These are phyloP conservation scores for Aureobasidium sp. DNA, from an alignment of 2,329 filamentous ascomycete genomes.

Conservation along the genomic window DNA sequence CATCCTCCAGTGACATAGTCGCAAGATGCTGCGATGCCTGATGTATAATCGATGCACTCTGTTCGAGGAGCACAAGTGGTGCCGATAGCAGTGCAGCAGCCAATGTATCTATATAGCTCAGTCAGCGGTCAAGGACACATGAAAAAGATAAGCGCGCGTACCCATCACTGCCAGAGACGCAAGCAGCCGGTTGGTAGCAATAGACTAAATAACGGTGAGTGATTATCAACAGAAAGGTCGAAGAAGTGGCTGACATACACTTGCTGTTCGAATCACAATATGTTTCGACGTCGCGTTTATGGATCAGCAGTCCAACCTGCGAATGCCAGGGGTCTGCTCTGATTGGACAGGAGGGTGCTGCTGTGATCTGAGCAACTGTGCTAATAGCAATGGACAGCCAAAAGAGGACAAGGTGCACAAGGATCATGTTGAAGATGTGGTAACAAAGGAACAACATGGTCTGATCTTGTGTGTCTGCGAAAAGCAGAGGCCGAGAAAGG, in stretches of 20 bases:
- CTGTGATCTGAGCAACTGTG: neutral
- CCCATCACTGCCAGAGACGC: neutral
- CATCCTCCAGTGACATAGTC: slow-evolving; percentile 17
- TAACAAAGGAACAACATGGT: neutral
- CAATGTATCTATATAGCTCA: slow-evolving; percentile 8
- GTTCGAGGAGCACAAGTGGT: slow-evolving; percentile 15
- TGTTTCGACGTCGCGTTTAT: neutral
- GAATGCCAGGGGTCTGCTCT: neutral
- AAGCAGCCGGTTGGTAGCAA: neutral
- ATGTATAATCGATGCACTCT: slow-evolving; percentile 15
- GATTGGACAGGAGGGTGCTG: neutral
- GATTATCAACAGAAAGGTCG: neutral
- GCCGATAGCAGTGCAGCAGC: slow-evolving; percentile 16
- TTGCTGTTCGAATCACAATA: neutral
- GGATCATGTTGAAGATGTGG: neutral
- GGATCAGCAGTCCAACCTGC: neutral
- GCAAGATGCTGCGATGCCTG: slow-evolving; percentile 8
- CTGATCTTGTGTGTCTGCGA: neutral
- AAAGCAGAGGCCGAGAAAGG: neutral
- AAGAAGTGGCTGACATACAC: neutral
- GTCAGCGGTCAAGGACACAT: neutral
- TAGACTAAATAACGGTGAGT: neutral
- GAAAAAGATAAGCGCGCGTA: neutral
- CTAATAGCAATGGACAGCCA: neutral
- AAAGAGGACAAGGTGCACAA: neutral